phyloP scores from a whole-genome alignment of 2,329 filamentous ascomycete genomes.

The Metarhizium sp. region DNA sequence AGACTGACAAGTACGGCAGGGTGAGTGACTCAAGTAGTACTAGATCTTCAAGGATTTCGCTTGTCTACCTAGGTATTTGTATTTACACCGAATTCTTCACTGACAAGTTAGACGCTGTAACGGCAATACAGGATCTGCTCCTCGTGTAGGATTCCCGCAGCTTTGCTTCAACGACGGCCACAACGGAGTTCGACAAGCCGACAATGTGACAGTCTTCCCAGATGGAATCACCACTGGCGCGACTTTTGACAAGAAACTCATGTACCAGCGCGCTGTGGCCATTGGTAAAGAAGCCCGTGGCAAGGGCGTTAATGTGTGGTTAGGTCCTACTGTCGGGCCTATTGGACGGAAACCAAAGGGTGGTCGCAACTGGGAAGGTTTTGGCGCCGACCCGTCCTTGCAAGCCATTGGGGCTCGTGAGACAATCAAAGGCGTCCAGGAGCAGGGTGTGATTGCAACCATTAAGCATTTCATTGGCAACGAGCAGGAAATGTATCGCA shows the following conservation, averaged over 20 bases:
- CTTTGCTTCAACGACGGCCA: conserved; percentile 65
- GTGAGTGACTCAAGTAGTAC: not conserved
- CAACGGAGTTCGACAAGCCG: conserved; percentile 61
- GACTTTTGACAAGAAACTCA: conserved; percentile 64
- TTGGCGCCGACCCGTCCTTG: conserved; percentile 60
- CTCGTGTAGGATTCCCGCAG: conserved; percentile 61
- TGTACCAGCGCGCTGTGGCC: conserved; percentile 58
- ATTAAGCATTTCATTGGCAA: conserved; percentile 48
- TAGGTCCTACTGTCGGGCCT: conserved; percentile 63
- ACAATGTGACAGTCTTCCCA: conserved; percentile 69
- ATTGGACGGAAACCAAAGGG: conserved; percentile 63
- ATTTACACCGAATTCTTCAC: not conserved
- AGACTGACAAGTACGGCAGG: conserved; percentile 1
- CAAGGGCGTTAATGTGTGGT: conserved; percentile 62
- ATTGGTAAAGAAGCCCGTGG: conserved; percentile 63
- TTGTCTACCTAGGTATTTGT: not conserved
- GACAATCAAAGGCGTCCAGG: conserved; percentile 65
- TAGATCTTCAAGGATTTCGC: not conserved
- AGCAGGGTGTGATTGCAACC: conserved; percentile 46
- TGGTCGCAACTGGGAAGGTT: conserved; percentile 69
- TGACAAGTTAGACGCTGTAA: conserved; percentile 47
- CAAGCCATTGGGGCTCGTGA: conserved; percentile 70
- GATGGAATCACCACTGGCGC: conserved; percentile 69
- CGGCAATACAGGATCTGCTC: conserved; percentile 65
- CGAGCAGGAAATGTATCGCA: conserved; percentile 55